Base-by-base conservation (phyloP, 345 rosid species). In the Zanthoxylum bungeanum region DNA sequence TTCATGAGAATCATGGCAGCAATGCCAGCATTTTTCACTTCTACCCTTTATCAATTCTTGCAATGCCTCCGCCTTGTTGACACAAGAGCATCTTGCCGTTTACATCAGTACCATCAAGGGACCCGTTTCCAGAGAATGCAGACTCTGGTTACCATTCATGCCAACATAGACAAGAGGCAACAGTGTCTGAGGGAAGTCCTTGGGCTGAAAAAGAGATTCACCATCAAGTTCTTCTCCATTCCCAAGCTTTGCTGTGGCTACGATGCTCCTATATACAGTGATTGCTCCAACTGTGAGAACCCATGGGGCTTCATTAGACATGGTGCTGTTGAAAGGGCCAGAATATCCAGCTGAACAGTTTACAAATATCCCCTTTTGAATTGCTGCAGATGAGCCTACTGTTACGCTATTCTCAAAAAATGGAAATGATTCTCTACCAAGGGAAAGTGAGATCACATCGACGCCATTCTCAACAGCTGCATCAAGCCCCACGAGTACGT, bases 271-370 rank as follows among this genome's bases (percentile, higher is more conserved):
- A 39, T 91, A 93, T 42, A 81, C 62, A 14, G 87, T 80, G 70
- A 92, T 85, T 2, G 93, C 92, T n/a, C 93, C 97, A 1, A 85
- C 90, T 0, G 89, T 68, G 17, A 87, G 70, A 22, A 85, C 63
- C 97, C 93, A 88, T 1, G 89, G 93, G 6, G 93, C 83, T 25
- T 82, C 80, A 60, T 83, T 88, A 5, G 71, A 24, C 9, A 82
- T 71, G 7, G 77, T 74, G 51, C 68, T 61, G 2, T 72, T 73
- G 65, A 33, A 60, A 7, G 89, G 78, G 5, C 96, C 92, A 0
- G 72, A 70, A 39, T 90, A 88, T 4, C 89, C 96, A 0, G 76
- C 83, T 8, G 88, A 61, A 33, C 75, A 82, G 30, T 82, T 80
- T 19, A 86, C 89, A n/a, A 88, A 82, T 62, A 90, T 86, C 40